Base-by-base conservation (phyloP, 441 rosid genomes). In the Syzygium syzygioides region DNA sequence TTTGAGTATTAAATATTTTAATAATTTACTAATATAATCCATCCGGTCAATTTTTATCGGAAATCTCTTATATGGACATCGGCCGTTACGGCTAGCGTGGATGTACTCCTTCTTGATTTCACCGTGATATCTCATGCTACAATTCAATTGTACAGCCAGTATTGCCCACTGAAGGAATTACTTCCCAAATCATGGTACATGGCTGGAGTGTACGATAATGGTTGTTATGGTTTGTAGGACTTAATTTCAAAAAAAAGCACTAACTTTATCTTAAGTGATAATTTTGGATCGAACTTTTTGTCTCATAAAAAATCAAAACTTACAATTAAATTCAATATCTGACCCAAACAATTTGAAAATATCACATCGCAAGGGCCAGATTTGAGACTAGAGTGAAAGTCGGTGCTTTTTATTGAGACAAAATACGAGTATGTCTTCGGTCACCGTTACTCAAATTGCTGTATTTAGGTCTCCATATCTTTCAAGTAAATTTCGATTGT, bases 371-470 rank as follows among this genome's bases (percentile, higher is more conserved):
- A 0, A 7, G 48, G 48, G 48, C 9, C 48, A 45, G 2, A 45
- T 45, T 45, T 97, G 84, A 85, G 87, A 83, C 93, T 96, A 14
- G 14, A 91, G 88, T 45, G 96, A 94, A 45, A 96, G 95, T 7
- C 2, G 9, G 9, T 45, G 48, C 48, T 45, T 45, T 45, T 45
- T 45, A 45, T 45, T 79, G 94, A 95, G 91, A 91, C 97, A 90
- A 97, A 93, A 98, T 95, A 98, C 56, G 96, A 94, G 99, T 96
- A 90, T 45, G 96, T 90, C 62, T 45, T 79, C 88, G 15, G n/a
- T 55, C 55, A 53, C 86, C 86, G 55, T 5, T 37, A 85, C 86
- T 85, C 86, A 20, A 85, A 28, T 18, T 85, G 14, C 41, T 34
- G 6, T 41, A 53, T 55, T 12, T 30, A 52, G 45, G 10, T 52